Base-by-base conservation (phyloP, 805 yeast species). In the Hanseniaspora meyeri region DNA sequence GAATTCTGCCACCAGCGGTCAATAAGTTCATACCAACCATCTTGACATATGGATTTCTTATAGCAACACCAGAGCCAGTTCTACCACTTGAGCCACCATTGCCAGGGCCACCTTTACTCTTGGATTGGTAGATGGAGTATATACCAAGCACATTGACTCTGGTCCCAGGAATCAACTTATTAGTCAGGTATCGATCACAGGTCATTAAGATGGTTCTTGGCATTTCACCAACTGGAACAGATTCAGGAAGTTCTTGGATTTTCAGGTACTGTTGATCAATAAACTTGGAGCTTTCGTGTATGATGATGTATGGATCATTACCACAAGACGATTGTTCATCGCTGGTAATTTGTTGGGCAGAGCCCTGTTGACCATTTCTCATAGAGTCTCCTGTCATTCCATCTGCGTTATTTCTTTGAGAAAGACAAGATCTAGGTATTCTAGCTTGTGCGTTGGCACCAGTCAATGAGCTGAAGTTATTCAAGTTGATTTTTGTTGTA, bases 141-240 rank as follows among this genome's bases (percentile, higher is more conserved):
- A 93, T 83, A 54, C 98, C 99, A 46, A 88, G 81, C 45, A 91
- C 77, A 9, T 95, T 88, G 62, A 95, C 95, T 61, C 97, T 76
- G 0, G 95, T 87, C 29, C 99, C 99, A 0, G 99, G 99, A 43
- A 91, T 85, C 34, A 93, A 89, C 60, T 79, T 81, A 71, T 93
- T 93, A 31, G 96, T 85, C 66, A 93, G 73, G 63, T 86, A 87
- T 59, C 98, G 78, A 68, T 93, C 97, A 37, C 88, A 87, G 45
- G 93, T 85, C 60, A 93, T 75, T 58, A 87, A 66, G 43, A 93
- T 83, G 65, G 93, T 95, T 62, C 99, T 80, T 9, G 99, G 99
- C 88, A 93, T 84, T 72, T 93, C 99, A 62, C 99, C 98, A 32
- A 93, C 95, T 1, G 98, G 99, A 1, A 93, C 97, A 83, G 87